phyloP scores from a whole-genome alignment of 1,284 basidiomycete species.

The Meira nashicola region DNA sequence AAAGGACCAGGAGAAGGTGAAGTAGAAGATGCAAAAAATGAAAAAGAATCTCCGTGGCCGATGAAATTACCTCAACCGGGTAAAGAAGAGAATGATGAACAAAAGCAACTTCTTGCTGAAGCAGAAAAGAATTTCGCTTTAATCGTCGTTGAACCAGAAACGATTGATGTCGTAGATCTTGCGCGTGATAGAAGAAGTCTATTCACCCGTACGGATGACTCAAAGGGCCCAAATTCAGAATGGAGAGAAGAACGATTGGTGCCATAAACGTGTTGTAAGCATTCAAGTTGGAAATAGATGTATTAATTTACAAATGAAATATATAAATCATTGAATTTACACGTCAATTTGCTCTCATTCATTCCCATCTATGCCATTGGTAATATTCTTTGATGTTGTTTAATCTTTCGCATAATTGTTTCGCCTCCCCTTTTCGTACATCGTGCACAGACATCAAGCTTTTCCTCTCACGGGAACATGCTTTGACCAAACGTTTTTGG shows the following conservation, averaged over 20 bases:
- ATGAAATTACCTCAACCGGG: constrained; percentile 39
- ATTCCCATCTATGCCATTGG: constrained; percentile 10
- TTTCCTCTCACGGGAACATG: background rate
- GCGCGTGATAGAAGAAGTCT: constrained; percentile 41
- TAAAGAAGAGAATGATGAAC: constrained; percentile 43
- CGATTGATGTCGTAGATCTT: constrained; percentile 50
- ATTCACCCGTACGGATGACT: constrained; percentile 28
- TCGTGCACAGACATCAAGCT: background rate
- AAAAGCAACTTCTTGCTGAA: constrained; percentile 36
- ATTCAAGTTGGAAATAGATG: too few relatives aligned
- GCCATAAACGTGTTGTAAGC: constrained; percentile 28
- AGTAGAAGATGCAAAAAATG: background rate
- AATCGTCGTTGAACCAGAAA: constrained; percentile 47
- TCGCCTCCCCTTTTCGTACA: background rate
- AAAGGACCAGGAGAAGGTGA: constrained; percentile 9
- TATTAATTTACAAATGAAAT: too few relatives aligned
- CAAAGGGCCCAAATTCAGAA: constrained; percentile 15
- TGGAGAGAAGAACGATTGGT: constrained; percentile 47
- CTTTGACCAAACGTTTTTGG: background rate
- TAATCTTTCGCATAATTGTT: constrained; percentile 21
- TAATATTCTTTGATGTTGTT: constrained; percentile 27
- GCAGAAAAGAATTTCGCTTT: constrained; percentile 48
- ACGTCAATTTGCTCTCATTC: constrained; percentile 1
- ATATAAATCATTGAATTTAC: background rate
- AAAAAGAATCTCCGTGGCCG: constrained; percentile 30